A percentile compares a stretch with the other conserved stretches of the same genome.
phyloP scores from a whole-genome alignment of 805 yeast species.

The Ogataea neopini region DNA sequence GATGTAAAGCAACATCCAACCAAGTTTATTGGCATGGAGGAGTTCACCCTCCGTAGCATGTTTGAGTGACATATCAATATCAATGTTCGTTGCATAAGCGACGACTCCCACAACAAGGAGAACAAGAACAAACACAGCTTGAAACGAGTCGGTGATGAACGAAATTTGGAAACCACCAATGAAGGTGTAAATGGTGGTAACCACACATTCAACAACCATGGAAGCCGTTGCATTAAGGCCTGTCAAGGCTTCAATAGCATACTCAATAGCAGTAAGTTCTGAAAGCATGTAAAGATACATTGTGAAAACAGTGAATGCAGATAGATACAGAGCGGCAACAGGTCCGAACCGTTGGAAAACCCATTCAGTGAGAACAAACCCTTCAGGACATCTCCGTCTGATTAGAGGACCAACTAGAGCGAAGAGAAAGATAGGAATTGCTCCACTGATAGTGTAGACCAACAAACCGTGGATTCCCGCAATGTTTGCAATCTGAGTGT shows the following conservation, averaged over 20 bases:
- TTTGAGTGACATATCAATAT: conserved; percentile 60
- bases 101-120: conserved; percentile 69
- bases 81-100: conserved; percentile 74
- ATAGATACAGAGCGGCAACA: conserved; percentile 69
- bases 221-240: conserved; percentile 78
- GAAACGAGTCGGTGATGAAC: conserved; percentile 83
- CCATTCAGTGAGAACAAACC: conserved; percentile 93
- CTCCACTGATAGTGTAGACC: conserved; percentile 77
- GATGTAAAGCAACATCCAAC: conserved; percentile 89
- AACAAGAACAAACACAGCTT: conserved; percentile 70
- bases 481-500: conserved; percentile 80
- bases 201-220: conserved; percentile 80
- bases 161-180: conserved; percentile 90
- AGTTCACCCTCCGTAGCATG: conserved; percentile 64
- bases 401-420: conserved; percentile 81
- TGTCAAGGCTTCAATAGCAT: conserved; percentile 75
- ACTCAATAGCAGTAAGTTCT: conserved; percentile 78
- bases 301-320: conserved; percentile 81
- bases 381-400: conserved; percentile 78
- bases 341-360: conserved; percentile 80
- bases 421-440: conserved; percentile 83
- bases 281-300: conserved; percentile 85
- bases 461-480: conserved; percentile 86
- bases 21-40: conserved; percentile 65
- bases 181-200: conserved; percentile 83